These are phyloP conservation scores for Solanum etuberosum DNA, from an alignment of 257 asterid genomes.

Conservation along the genomic window DNA sequence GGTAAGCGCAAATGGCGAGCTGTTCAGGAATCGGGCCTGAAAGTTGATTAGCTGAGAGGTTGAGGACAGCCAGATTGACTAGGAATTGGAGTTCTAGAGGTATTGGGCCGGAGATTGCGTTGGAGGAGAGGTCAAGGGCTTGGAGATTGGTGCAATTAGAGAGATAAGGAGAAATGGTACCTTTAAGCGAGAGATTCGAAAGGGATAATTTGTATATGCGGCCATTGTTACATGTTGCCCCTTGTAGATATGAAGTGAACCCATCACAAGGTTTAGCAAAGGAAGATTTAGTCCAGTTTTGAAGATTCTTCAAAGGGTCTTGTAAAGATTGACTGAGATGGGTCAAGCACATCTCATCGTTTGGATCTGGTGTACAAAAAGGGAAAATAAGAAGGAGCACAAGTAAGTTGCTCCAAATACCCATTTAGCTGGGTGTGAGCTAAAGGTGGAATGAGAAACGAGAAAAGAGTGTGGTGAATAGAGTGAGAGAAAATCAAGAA, in stretches of 20 bases:
- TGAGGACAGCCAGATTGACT: constrained; percentile 78
- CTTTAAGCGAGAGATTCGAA: constrained; percentile 51
- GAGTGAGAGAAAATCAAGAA: not conserved
- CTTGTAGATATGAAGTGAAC: constrained; percentile 57
- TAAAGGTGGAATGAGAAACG: not conserved
- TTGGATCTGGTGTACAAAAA: constrained; percentile 55
- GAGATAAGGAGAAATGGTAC: constrained; percentile 77
- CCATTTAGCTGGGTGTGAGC: constrained; percentile 17
- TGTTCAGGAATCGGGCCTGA: constrained; percentile 61
- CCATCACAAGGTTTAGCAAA: constrained; percentile 75
- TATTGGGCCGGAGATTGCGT: constrained; percentile 63
- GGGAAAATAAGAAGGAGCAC: constrained; percentile 22
- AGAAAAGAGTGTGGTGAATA: not conserved
- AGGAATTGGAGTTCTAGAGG: constrained; percentile 59
- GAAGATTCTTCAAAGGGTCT: constrained; percentile 54
- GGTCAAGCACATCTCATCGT: constrained; percentile 67
- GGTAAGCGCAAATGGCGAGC: constrained; percentile 69
- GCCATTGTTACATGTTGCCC: constrained; percentile 96
- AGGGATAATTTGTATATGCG: constrained; percentile 80
- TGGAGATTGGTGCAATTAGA: constrained; percentile 90
- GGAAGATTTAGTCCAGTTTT: constrained; percentile 61
- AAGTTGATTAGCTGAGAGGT: constrained; percentile 60
- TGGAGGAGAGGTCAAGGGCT: constrained; percentile 81
- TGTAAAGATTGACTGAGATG: constrained; percentile 49
- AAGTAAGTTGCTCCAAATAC: constrained; percentile 11